Base-by-base conservation (phyloP, 1,139 yeast genomes). In the Blastobotrys ciferrii region DNA sequence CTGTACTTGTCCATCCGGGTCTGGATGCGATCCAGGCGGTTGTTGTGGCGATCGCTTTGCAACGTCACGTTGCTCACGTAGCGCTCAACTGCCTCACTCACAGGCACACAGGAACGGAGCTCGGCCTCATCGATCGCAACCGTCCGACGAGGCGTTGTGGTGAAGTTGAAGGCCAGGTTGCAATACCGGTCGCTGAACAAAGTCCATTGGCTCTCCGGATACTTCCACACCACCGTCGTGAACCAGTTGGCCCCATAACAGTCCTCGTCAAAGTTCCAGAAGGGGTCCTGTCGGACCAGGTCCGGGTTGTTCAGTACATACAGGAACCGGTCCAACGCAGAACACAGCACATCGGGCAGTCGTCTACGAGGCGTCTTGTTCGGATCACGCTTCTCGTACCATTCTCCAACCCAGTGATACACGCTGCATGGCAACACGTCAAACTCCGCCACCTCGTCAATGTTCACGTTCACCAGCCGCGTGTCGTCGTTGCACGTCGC, bases 331-430 rank as follows among this genome's bases (percentile, higher is more conserved):
- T 33, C 38, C 9, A 33, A 4, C 15, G 38, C 13, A 4, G 38
- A 11, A 14, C 38, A 33, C 20, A 33, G 38, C 3, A 33, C 15
- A 4, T 33, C 38, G 12, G 38, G 38, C 38, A 33, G 38, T 19
- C 7, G 18, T 9, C 11, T 4, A n/a, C 38, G 38, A 15, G 13
- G 17, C 11, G 12, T 9, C 18, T 7, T 33, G 12, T 11, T 7
- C 28, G 9, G 9, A 6, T 33, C 20, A 15, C 12, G 19, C 11
- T 33, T 13, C 20, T 9, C 20, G 20, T n/a, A 33, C 38, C 38
- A 33, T 33, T 33, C 38, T 13, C 38, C 38, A 6, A 13, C 17
- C 38, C 38, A 33, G 12, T 33, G 38, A 12, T 33, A 33, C 19
- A 33, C 38, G 4, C 15, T 12, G 19, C 38, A 33, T 3, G 38